Base-by-base conservation (phyloP, 176 grass and related monocot genomes). In the Carex parvula region DNA sequence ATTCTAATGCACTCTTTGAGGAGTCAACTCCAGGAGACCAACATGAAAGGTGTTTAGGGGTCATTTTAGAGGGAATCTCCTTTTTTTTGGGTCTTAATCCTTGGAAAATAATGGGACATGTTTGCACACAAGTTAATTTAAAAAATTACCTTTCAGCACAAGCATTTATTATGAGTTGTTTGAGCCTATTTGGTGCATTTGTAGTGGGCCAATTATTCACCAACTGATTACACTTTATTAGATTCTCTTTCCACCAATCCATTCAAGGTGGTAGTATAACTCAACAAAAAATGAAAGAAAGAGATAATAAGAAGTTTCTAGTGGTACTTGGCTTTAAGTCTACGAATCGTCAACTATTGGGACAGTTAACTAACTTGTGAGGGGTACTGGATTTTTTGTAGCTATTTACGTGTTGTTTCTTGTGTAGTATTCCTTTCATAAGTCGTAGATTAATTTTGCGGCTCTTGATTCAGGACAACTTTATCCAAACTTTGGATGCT, bases 151-250 rank as follows among this genome's bases (percentile, higher is more conserved):
- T 83, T 66, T 83, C 32, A 46, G 81, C 60, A 12, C 15, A 64
- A 64, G 79, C 59, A 60, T 64, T 63, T 44, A 22, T 64, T 48
- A 44, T 39, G 52, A 18, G 50, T 64, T 29, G 30, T 81, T 64
- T 81, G 35, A 64, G 18, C 33, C 44, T 81, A 64, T 81, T 81
- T 64, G 39, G 59, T 81, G 79, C 35, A n/a, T 81, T 81, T 44
- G 33, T 81, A 56, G 81, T 83, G 81, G 81, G 81, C 61, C 81
- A 66, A 48, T 83, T 53, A 50, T 53, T 53, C 42, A 66, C 81
- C 81, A 83, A 62, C 63, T 67, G 24, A 57, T 14, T 52, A 57
- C 73, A 57, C 73, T 56, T 77, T 78, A 33, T 33, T 22, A 57
- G 22, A 57, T 78, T 78, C 52, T 57, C 52, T 33, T 57, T 78